Conservation (phyloP, 1,284 basidiomycete species). For the Apiotrichum veenhuisii region DNA sequence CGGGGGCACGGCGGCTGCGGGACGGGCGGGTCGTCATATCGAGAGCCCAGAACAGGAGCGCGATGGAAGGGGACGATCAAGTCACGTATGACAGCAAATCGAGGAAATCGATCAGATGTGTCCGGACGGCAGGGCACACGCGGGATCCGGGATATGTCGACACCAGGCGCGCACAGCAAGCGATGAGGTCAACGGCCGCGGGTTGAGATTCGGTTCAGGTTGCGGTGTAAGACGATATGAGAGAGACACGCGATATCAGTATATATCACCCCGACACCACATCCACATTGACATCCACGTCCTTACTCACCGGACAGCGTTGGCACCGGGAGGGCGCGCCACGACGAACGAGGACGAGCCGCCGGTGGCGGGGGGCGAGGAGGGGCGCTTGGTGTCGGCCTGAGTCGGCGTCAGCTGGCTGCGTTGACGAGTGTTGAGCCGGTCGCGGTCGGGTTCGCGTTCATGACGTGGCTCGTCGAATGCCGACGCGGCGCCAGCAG, state of each 20-base stretch:
- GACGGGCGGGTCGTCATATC: not conserved
- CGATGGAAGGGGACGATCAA: not conserved
- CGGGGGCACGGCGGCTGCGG: constrained; percentile 71
- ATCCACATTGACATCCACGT: not conserved
- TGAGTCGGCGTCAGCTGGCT: constrained; percentile 2
- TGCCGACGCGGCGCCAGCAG: too few species aligned
- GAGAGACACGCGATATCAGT: not conserved
- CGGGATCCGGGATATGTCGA: too few species aligned
- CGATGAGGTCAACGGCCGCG: too few species aligned
- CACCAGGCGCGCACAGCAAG: too few species aligned
- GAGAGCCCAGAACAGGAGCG: not conserved
- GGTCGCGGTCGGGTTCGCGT: too few species aligned
- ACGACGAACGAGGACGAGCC: constrained; percentile 39
- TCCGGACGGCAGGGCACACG: too few species aligned
- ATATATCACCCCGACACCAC: not conserved
- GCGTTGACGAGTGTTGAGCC: not conserved
- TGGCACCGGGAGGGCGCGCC: constrained; percentile 44
- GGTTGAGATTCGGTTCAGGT: too few species aligned
- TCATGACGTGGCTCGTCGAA: too few species aligned
- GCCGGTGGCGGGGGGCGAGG: constrained; percentile 38
- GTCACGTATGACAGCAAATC: too few species aligned
- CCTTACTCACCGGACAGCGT: constrained; percentile 47
- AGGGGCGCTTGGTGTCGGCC: constrained; percentile 42
- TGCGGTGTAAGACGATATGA: not conserved
- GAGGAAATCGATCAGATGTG: too few species aligned